These are phyloP conservation scores for Rhizophagus clarus DNA, from an alignment of 192 early-diverging fungal species.

Conservation along the genomic window DNA sequence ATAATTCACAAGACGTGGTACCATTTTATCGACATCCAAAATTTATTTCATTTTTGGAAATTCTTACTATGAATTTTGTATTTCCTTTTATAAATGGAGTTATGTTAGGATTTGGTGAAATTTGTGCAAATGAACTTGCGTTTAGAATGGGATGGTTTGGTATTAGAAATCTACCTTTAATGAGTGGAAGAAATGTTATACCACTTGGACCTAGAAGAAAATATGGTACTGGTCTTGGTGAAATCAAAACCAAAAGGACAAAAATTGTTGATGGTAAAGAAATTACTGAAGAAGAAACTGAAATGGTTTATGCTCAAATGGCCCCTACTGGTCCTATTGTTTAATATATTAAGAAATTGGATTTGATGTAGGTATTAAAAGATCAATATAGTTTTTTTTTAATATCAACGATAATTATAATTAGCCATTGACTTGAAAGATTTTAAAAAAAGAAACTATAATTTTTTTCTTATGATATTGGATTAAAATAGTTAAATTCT, in stretches of 20 bases:
- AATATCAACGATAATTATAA: too few species aligned
- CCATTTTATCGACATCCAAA: constrained; percentile 20
- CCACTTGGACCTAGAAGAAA: constrained; percentile 7
- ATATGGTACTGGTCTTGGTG: neutral
- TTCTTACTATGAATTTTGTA: constrained; percentile 57
- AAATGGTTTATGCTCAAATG: constrained; percentile 18
- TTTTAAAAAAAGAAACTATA: too few species aligned
- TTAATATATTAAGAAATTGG: neutral
- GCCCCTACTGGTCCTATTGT: neutral
- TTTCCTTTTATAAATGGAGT: constrained; percentile 63
- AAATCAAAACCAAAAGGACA: neutral
- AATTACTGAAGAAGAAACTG: neutral
- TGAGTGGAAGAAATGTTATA: neutral
- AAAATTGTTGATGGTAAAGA: neutral
- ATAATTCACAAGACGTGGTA: neutral
- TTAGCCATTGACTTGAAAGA: too few species aligned
- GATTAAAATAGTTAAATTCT: too few species aligned
- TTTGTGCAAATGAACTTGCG: constrained; percentile 76
- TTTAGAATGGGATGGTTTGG: constrained; percentile 72
- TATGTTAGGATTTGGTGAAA: constrained; percentile 80
- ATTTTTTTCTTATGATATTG: too few species aligned
- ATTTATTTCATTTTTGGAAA: constrained; percentile 42
- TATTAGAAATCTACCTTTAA: neutral
- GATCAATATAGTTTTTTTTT: too few species aligned
- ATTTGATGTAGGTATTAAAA: too few species aligned